Percentiles rank a stretch among this genome's conserved stretches.
Conservation (phyloP, 1,139 yeast genomes). For the Magnusiomyces fungicola region DNA sequence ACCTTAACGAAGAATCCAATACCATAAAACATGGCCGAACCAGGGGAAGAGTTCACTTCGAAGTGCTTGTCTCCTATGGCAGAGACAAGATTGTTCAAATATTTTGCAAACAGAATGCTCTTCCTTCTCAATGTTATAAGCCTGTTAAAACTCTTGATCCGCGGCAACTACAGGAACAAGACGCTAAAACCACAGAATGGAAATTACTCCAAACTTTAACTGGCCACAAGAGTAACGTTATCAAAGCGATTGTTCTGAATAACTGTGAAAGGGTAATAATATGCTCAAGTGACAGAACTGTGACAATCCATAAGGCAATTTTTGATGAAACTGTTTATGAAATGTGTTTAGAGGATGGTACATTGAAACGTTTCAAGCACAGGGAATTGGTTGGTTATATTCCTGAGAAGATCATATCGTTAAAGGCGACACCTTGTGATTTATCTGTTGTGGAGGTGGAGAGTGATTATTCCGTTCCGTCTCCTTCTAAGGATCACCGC, state of each 20-base stretch:
- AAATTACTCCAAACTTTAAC: slow-evolving; percentile 49
- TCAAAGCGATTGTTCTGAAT: slow-evolving; percentile 32
- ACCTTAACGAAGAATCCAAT: slow-evolving; percentile 5
- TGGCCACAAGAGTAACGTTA: slow-evolving; percentile 49
- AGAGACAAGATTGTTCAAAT: slow-evolving; percentile 59
- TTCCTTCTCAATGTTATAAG: too few species aligned
- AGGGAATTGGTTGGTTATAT: slow-evolving; percentile 20
- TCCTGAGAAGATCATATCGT: slow-evolving; percentile 43
- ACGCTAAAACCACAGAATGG: slow-evolving; percentile 35
- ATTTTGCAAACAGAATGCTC: slow-evolving; percentile 26
- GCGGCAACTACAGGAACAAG: background rate
- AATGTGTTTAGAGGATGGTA: too few species aligned
- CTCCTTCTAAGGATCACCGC: too few species aligned
- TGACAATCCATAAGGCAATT: slow-evolving; percentile 43
- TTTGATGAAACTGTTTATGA: slow-evolving; percentile 19
- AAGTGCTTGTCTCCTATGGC: slow-evolving; percentile 22
- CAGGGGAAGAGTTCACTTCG: background rate
- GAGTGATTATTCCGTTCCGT: too few species aligned
- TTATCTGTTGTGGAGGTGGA: slow-evolving; percentile 21
- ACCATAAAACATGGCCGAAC: too few species aligned
- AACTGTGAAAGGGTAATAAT: slow-evolving; percentile 38
- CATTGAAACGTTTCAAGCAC: background rate
- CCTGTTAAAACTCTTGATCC: background rate
- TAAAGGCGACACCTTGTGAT: slow-evolving; percentile 44
- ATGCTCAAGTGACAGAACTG: slow-evolving; percentile 53